Base-by-base conservation (phyloP, 2,329 filamentous ascomycete genomes). In the Fusarium algeriense region DNA sequence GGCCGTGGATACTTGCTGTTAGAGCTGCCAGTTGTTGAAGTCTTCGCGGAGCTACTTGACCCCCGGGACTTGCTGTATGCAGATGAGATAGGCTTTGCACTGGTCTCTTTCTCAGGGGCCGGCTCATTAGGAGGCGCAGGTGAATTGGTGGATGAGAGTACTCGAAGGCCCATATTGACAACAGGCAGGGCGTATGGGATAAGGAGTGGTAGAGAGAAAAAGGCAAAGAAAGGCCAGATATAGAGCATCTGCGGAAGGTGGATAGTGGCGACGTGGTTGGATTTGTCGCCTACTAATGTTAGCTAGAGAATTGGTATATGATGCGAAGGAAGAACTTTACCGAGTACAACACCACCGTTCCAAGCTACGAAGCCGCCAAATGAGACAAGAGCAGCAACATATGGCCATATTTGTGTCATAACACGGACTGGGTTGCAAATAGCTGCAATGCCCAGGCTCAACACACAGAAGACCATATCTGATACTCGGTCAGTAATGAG, bases 231-330 rank as follows among this genome's bases (percentile, higher is more conserved):
- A 0, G 95, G 92, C 92, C 94, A 97, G 73, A 98, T 91, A 78
- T 99, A 99, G 20, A 98, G 90, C 88, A 99, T 93, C 81, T 99
- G 96, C 0, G 95, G 88, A 8, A 96, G 83, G 78, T 99, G 95
- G 15, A 98, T 83, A 2, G 94, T 96, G 1, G 95, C 94, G 35
- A 96, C 87, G 77, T 99, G 96, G 77, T 97, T 98, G 30, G 93
- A 91, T 82, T 98, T 98, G 81, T 99, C 96, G 40, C 95, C 93
- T 94, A 60, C 6, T 26, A 26, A 3, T 41, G 60, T 83, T 58
- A 84, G 76, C 57, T 38, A 32, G 19, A 7, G 26, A 44, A 9
- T 41, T 6, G 52, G 7, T 30, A 26, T 26, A 12, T 0, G 4
- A 20, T 40, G 20, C 17, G 9, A 14, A 6, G 12, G 8, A 1